Base-by-base conservation (phyloP, 495 filamentous ascomycete genomes). In the Penicillium simplicissimum region DNA sequence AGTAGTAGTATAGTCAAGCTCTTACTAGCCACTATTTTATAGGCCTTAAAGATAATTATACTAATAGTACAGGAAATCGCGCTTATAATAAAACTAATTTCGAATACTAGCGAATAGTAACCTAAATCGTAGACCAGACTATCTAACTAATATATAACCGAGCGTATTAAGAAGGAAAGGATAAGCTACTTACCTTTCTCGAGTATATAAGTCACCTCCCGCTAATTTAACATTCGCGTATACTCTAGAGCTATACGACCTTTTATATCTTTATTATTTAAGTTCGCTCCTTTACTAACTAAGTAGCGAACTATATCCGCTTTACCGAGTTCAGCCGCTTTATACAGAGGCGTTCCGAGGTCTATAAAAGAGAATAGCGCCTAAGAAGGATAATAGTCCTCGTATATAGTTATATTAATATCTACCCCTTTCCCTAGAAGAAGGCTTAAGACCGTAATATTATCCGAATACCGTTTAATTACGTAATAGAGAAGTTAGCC, bases 401-500 rank as follows among this genome's bases (percentile, higher is more conserved):
- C 38, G 55, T 66, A 62, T 37, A 55, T 58, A 10, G 47, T 62
- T 52, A 45, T 33, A 52, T 70, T 57, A 2, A 67, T 55, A n/a
- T 38, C 19, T 13, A 61, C 62, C 13, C 64, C 59, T 10, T 56
- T 56, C 36, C 21, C 34, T 8, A 67, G 48, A 21, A 67, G 67
- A 42, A 69, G 45, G 14, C 35, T 63, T 19, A 70, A 40, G 36
- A 65, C 57, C 28, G 35, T 51, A 36, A 67, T 59, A 15, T n/a
- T 51, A 60, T 62, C 65, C 2, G 57, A 55, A 34, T 42, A n/a
- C 23, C 65, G 60, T 45, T 60, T 49, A 17, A 68, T 33, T 58
- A 63, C 62, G 37, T 66, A 55, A 48, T 71, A 61, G 10, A 68
- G 60, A 28, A 67, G 62, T 31, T 67, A 65, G 37, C 65, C 65